Base-by-base conservation (phyloP, 2,329 filamentous ascomycete species). In the Alternaria sp. region DNA sequence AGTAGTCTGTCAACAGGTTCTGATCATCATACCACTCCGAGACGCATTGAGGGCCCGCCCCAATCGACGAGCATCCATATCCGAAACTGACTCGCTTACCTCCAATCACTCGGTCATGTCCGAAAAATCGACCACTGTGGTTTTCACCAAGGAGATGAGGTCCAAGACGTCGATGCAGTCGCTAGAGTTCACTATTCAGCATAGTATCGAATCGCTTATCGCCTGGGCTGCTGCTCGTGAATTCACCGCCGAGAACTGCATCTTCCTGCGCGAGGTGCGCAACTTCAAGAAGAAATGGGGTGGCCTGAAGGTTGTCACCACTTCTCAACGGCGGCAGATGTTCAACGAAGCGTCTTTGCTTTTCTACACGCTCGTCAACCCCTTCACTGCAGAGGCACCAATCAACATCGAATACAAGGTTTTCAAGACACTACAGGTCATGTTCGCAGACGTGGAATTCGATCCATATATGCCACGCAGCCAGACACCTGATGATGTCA, bases 341-440 rank as follows among this genome's bases (percentile, higher is more conserved):
- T 76, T 76, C 63, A 76, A 66, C 41, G 76, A 79, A 55, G 76
- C 76, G 14, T 75, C 74, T 1, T 71, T 79, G 43, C 78, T 79
- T 59, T 79, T 73, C 65, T 78, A 77, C 64, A 76, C 76, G 4
- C 72, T 79, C n/a, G 52, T 79, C 54, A 76, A 78, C 54, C 75
- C 76, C 9, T 77, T 75, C 62, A 78, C 76, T 4, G 76, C 76
- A 14, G 76, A 78, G 50, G 70, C 69, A 4, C 74, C 76, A 2
- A 78, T 79, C 69, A 79, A 79, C 57, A 78, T 79, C 57, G 76
- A 78, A 38, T 79, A 78, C 70, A 79, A 78, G 61, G 68, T 78
- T 58, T 78, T 78, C 72, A 77, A 76, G 38, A 66, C 64, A 8
- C 64, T 79, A 8, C 76, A 79, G 44, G 54, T 55, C 25, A 66